Evolutionary conservation across 352 stramenopile genomes (phyloP).

Genomic region (Aphanomyces invadans): DNA sequence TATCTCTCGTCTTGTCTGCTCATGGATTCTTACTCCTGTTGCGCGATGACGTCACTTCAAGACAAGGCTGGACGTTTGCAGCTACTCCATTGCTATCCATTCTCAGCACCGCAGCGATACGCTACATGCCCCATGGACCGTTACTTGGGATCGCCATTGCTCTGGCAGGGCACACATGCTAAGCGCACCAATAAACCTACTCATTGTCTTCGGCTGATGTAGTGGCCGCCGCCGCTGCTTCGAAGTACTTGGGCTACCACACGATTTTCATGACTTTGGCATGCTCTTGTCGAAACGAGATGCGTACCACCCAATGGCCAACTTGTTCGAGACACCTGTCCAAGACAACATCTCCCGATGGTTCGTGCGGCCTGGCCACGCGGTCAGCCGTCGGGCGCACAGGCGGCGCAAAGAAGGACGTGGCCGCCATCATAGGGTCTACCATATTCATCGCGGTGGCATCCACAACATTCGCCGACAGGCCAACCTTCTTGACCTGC

Average conservation of each 20-base stretch:
- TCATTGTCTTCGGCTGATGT: no score
- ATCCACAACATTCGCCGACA: constrained; percentile 72
- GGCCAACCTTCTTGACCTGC: constrained; percentile 69
- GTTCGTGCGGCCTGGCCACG: constrained; percentile 13
- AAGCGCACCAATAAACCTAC: no score
- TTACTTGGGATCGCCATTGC: background rate
- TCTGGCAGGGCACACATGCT: no score
- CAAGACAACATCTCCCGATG: constrained; percentile 47
- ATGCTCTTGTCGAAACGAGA: no score
- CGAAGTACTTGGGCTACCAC: constrained; percentile 21
- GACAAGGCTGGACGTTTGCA: background rate
- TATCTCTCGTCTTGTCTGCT: background rate
- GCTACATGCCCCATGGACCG: background rate
- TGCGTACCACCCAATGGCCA: constrained; percentile 55
- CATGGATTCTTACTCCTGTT: background rate
- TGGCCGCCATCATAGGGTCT: background rate
- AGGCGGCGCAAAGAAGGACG: constrained; percentile 16
- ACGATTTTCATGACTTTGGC: no score
- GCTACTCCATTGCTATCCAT: background rate
- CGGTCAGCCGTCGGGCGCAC: constrained; percentile 25
- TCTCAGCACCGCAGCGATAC: background rate
- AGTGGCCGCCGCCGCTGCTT: background rate
- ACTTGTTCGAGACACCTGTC: constrained; percentile 45
- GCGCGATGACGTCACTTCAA: background rate
- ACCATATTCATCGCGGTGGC: background rate